phyloP scores from a whole-genome alignment of 371 early-diverging fungal genomes.

The Circinella umbellata region DNA sequence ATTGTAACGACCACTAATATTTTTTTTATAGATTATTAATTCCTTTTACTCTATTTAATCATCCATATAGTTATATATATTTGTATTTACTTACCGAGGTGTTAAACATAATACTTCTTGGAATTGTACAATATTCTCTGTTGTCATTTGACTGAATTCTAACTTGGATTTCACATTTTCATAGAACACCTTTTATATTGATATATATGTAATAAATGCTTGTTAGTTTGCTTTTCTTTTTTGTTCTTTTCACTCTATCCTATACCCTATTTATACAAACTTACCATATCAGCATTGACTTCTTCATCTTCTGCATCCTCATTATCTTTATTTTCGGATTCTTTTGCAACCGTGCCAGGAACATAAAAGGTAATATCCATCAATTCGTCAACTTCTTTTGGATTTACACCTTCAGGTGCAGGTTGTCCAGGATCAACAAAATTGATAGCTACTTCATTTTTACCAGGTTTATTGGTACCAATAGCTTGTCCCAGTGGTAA shows the following conservation, averaged over 20 bases:
- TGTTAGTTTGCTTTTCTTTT: background rate
- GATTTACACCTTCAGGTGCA: conserved; percentile 56
- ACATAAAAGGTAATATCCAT: conserved; percentile 95
- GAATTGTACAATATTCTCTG: conserved; percentile 91
- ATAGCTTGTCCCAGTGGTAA: conserved; percentile 89
- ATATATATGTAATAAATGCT: background rate
- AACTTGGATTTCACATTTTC: conserved; percentile 92
- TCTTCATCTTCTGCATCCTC: conserved; percentile 68
- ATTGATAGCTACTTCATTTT: conserved; percentile 94
- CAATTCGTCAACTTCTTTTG: conserved; percentile 75
- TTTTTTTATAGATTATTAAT: no score
- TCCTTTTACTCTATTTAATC: no score
- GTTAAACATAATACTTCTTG: conserved; percentile 90
- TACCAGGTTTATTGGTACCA: conserved; percentile 85
- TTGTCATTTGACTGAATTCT: conserved; percentile 85
- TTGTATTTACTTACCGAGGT: conserved; percentile 62
- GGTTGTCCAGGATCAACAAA: conserved; percentile 73
- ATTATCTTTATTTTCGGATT: conserved; percentile 48
- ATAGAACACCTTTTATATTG: conserved; percentile 71
- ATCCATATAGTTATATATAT: no score
- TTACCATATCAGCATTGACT: conserved; percentile 74
- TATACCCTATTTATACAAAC: background rate
- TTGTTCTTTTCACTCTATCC: background rate
- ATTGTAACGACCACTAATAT: conserved; percentile 87
- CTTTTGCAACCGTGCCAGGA: conserved; percentile 82